Base-by-base conservation (phyloP, 2,329 filamentous ascomycete species). In the Didymella arachidicola region DNA sequence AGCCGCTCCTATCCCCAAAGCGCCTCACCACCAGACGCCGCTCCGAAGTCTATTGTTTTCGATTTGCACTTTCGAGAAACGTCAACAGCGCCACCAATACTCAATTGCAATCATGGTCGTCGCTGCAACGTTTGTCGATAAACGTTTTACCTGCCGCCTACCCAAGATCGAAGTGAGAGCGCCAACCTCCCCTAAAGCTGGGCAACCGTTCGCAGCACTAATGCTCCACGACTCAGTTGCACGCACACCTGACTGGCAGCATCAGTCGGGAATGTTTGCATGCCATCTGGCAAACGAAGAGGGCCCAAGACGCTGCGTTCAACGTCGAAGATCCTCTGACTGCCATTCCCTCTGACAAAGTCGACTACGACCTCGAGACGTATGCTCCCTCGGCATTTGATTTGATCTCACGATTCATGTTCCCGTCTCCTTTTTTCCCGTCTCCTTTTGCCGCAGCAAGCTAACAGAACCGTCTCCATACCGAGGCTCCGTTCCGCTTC, bases 191-290 rank as follows among this genome's bases (percentile, higher is more conserved):
- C 56, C 53, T 46, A 45, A 43, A 19, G 53, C 60, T 67, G 65
- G 69, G 53, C 72, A 59, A 67, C 65, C 62, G 64, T 67, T 65
- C 62, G 63, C 64, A 66, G 67, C 66, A 55, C 57, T 62, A 67
- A 72, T 70, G 69, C 69, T 52, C 36, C 54, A 41, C 64, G 42
- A 68, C 61, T 66, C 67, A 93, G 88, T 84, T 94, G 52, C 91
- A 95, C 69, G 91, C 91, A 61, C 91, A 95, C 76, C 82, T 95
- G 43, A 91, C 87, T 39, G 91, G 91, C 52, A 92, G 89, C 74
- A 91, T 95, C 73, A 89, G 86, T 71, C 86, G 89, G 30, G 79
- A 86, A 68, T 88, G 86, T 60, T 85, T 95, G 2, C 90, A 92
- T 71, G 84, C 91, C 36, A 87, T 94, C 71, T 95, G 91, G 90